Base-by-base conservation (phyloP, 495 filamentous ascomycete species). In the Aspergillus leporis region DNA sequence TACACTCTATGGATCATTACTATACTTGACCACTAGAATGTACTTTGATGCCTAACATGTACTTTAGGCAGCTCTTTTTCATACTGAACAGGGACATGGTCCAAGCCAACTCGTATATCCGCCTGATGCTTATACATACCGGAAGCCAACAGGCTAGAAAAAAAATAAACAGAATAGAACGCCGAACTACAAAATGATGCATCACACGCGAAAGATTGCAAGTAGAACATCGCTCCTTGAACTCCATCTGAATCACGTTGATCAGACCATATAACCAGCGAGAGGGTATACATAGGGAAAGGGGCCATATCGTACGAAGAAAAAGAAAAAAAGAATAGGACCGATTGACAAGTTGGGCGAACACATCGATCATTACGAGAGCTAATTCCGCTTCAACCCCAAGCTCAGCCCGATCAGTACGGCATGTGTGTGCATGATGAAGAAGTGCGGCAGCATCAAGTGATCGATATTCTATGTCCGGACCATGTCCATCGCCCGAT, bases 311-410 rank as follows among this genome's bases (percentile, higher is more conserved):
- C 13, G 34, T 36, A 36, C 7, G 28, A 36, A 32, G 52, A 16
- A 56, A 28, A 16, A 55, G n/a, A 23, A 55, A 31, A 48, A n/a
- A 52, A 48, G 22, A 30, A 51, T 28, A n/a, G 21, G 25, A 21
- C 21, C 14, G 40, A 56, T 18, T 9, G 41, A 30, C 9, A 49
- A 45, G 19, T 36, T 21, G n/a, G 19, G 16, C 23, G 43, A 38
- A 12, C 16, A 49, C 47, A 49, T 25, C 45, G 30, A 55, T 18
- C 12, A 41, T 22, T 3, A 25, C 21, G 31, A 23, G 25, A 23
- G 25, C 25, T 3, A 28, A 28, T 28, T 6, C 25, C 25, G 25
- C 25, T 28, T 28, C 25, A 28, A 28, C 6, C 25, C 25, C 25
- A 28, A 28, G 25, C 25, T 28, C 25, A 6, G 25, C 25, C 6